Evolutionary conservation across 192 early-diverging fungal genomes (phyloP).

Genomic region (Tieghemiomyces parasiticus): DNA sequence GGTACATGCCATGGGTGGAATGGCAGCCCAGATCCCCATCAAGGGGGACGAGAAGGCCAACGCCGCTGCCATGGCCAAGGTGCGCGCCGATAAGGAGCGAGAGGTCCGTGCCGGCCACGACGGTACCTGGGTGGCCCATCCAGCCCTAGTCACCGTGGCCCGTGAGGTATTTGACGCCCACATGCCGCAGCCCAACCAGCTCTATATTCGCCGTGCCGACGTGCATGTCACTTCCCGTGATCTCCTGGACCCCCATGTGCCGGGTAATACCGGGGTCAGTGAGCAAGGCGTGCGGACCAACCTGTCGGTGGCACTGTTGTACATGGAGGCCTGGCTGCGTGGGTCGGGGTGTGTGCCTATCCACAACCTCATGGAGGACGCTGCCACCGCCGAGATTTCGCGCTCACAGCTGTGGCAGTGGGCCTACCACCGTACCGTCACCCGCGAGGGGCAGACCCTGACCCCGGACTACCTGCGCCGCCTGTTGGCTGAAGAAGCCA

Average conservation of each 20-base stretch:
- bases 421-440: slow-evolving; percentile 73
- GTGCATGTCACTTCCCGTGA: slow-evolving; percentile 70
- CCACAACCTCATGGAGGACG: slow-evolving; percentile 97
- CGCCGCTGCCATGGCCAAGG: slow-evolving; percentile 82
- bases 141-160: slow-evolving; percentile 85
- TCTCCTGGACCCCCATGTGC: slow-evolving; percentile 62
- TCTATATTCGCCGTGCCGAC: slow-evolving; percentile 82
- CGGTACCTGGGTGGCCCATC: slow-evolving; percentile 95
- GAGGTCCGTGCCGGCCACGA: slow-evolving; percentile 93
- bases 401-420: slow-evolving; percentile 97
- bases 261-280: slow-evolving; percentile 62
- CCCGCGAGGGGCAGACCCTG: slow-evolving; percentile 63
- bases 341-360: slow-evolving; percentile 95
- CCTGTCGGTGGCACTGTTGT: slow-evolving; percentile 78
- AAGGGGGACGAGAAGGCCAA: slow-evolving; percentile 84
- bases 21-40: slow-evolving; percentile 98
- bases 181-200: slow-evolving; percentile 95
- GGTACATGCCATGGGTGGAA: slow-evolving; percentile 98
- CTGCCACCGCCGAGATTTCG: slow-evolving; percentile 95
- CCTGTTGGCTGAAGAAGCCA: slow-evolving; percentile 81
- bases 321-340: slow-evolving; percentile 94
- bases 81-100: slow-evolving; percentile 87
- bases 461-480: slow-evolving; percentile 61
- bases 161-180: slow-evolving; percentile 81
- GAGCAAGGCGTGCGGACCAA: slow-evolving; percentile 86